Evolutionary conservation across 176 grass and related monocot species (phyloP).

Genomic region (Triticum timopheevii): DNA sequence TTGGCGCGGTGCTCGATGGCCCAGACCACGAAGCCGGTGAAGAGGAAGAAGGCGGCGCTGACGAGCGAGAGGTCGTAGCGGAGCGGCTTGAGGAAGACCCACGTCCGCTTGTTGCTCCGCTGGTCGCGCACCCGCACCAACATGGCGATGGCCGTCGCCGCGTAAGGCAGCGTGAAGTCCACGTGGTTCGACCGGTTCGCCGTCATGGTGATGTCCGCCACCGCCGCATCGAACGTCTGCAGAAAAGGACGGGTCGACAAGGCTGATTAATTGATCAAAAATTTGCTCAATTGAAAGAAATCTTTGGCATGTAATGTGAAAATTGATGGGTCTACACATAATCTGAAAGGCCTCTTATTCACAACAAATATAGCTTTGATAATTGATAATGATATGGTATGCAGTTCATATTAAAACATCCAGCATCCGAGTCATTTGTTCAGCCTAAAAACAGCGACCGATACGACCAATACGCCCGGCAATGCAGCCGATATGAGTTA

Average conservation of each 20-base stretch:
- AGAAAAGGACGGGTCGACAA: neutral
- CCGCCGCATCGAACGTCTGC: slow-evolving; percentile 68
- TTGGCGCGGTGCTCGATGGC: slow-evolving; percentile 71
- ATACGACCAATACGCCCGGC: too few species aligned
- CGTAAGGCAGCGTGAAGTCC: slow-evolving; percentile 78
- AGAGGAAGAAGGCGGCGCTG: slow-evolving; percentile 52
- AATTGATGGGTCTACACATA: too few species aligned
- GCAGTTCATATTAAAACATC: too few species aligned
- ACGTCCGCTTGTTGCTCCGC: slow-evolving; percentile 38
- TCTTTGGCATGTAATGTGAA: too few species aligned
- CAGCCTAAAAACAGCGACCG: too few species aligned
- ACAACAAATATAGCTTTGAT: too few species aligned
- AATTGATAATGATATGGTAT: too few species aligned
- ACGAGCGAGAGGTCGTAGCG: slow-evolving; percentile 55
- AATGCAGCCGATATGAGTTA: too few species aligned
- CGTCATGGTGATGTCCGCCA: slow-evolving; percentile 72
- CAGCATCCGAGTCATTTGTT: too few species aligned
- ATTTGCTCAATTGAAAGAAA: neutral
- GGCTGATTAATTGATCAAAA: neutral
- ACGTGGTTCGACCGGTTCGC: slow-evolving; percentile 39
- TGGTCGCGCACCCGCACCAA: slow-evolving; percentile 48
- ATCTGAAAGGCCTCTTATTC: too few species aligned
- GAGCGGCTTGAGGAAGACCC: slow-evolving; percentile 75
- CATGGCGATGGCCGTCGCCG: slow-evolving; percentile 50
- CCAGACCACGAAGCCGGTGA: slow-evolving; percentile 75